Evolutionary conservation across 139 green algal species (phyloP).

Genomic region (Medakamo hakoo): DNA sequence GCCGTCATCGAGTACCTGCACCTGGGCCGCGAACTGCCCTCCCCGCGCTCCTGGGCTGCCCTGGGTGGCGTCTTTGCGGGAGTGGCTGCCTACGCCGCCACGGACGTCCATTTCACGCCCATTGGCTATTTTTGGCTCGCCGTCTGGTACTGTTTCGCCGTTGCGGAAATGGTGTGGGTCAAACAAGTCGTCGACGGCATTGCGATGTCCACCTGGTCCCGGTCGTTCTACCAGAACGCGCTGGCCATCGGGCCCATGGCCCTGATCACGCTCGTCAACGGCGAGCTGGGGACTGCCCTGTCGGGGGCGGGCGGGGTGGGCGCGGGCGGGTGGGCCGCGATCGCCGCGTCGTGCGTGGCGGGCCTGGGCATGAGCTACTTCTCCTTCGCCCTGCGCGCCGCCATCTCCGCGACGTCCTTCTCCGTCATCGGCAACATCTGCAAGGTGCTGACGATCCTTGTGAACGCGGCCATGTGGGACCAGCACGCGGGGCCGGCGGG

Average conservation of each 20-base stretch:
- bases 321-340: constrained; percentile 15
- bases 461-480: constrained; percentile 58
- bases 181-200: constrained; percentile 58
- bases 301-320: not conserved
- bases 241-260: constrained; percentile 13
- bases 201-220: constrained; percentile 50
- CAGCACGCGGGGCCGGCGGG: constrained; percentile 31
- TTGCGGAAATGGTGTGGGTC: constrained; percentile 49
- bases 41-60: constrained; percentile 13
- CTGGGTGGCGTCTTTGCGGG: constrained; percentile 14
- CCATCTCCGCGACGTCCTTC: constrained; percentile 55
- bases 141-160: constrained; percentile 39
- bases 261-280: constrained; percentile 5
- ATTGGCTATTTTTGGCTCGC: constrained; percentile 16
- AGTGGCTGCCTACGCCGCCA: constrained; percentile 2
- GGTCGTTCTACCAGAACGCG: constrained; percentile 50
- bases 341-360: constrained; percentile 41
- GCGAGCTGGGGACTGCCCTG: constrained; percentile 5
- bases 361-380: constrained; percentile 49
- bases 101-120: constrained; percentile 8
- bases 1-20: constrained; percentile 51
- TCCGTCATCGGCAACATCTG: constrained; percentile 73
- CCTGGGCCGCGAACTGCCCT: constrained; percentile 42
- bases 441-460: constrained; percentile 56
- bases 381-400: constrained; percentile 42